Evolutionary conservation across 1,284 basidiomycete species (phyloP), one percentile per base, ranked within the genome.

Genomic region (Phellopilus nigrolimitatus): DNA sequence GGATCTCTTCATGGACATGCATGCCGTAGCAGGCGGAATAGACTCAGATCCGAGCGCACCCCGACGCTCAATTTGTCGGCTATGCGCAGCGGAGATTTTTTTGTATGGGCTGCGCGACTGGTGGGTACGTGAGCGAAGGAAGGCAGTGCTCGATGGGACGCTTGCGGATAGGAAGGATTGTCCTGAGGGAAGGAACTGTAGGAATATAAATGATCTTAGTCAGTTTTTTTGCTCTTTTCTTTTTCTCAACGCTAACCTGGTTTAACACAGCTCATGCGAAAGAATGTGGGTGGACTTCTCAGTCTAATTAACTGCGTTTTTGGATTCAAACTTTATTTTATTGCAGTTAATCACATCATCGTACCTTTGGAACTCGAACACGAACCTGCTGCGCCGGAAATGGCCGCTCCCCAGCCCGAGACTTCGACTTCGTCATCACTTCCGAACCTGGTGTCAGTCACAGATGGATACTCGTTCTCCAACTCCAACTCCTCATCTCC

Each of bases 71-170:
- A 78, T 83, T 36, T 90, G 87, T 60, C 71, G 87, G 49, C 66
- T 79, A 38, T 90, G 87, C 61, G 82, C 88, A 1, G 72, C 79
- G 0, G 85, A 88, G 62, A 73, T 88, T 1, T 70, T 90, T 9
- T 68, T 88, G 2, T 85, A 78, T 71, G 87, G 87, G 4, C 60
- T 90, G 44, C 78, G 75, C 51, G 84, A 82, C 33, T 90, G 87
- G 87, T 90, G 88, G 86, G 67, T 86, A 19, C 70, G 82, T 50
- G 87, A 89, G 64, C 75, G 88, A 31, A 73, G 71, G 65, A 84
- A 80, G 60, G 84, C 83, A 7, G 74, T 77, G 55, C 63, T 84
- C 40, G 79, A 81, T 43, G 72, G 72, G 38, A 61, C 62, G 39
- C 65, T 86, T 12, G 63, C 73, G 56, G 72, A 63, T 12, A 72